Base-by-base conservation (phyloP, 768 basidiomycete species). In the Tremella fuciformis region DNA sequence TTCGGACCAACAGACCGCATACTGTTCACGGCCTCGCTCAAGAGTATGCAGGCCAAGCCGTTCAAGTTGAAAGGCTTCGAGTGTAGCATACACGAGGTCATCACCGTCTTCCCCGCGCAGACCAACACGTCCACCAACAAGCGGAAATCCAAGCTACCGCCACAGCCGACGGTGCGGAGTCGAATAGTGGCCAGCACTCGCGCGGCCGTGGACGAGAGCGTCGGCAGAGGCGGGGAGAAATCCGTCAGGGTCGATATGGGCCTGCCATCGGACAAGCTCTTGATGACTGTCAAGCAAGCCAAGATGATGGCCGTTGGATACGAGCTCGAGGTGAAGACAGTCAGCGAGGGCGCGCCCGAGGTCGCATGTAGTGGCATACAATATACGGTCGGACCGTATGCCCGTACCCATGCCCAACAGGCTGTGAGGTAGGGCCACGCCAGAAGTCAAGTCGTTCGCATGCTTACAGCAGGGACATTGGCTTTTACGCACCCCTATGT, bases 1-100 rank as follows among this genome's bases (percentile, higher is more conserved):
- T 91, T 86, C 66, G 90, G 90, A 1, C 89, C 91, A 0, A 88
- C 87, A 3, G 91, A 94, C 77, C 84, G 85, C 18, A 84, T 93
- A 34, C 79, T 84, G 13, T 82, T 91, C 49, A 81, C 80, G 34
- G 88, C 88, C 0, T 83, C 84, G 8, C 79, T 94, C 57, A 85
- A 84, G 71, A 88, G 87, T 0, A 86, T 89, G 60, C 82, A 80
- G 53, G 70, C 85, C 3, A 81, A 85, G 39, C 84, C 87, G 13
- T 82, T 87, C 59, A 83, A 87, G 50, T 80, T 94, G 3, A 87
- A 89, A 38, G 87, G 88, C 4, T 91, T 90, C 71, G 89, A 93
- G 71, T 84, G 91, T 63, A 82, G 83, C 2, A 80, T 96, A 34
- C 84, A 83, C 64, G 91, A 96, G 74, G 82, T 85, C 3, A 87